Evolutionary conservation across 306 rosid genomes (phyloP).

Genomic region (Gastrolobium bilobum): DNA sequence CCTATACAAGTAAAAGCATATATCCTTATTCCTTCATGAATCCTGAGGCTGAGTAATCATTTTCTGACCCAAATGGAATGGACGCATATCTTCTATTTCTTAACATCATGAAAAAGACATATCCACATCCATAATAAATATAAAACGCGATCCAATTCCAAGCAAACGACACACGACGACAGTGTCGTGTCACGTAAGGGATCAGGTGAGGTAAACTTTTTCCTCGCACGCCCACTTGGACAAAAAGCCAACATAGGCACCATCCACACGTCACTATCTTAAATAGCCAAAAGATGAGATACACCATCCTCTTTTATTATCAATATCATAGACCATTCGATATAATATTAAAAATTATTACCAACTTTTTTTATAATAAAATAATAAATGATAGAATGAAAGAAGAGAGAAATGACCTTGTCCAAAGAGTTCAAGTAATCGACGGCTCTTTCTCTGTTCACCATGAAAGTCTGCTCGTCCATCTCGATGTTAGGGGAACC

Average conservation of each 20-base stretch:
- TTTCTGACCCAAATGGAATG: conserved; percentile 16
- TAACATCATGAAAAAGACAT: conserved; percentile 13
- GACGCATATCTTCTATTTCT: conserved; percentile 9
- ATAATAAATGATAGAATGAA: not conserved
- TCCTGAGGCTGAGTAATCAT: conserved; percentile 19
- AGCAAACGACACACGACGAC: not conserved
- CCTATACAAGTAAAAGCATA: conserved; percentile 46
- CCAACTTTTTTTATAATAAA: not conserved
- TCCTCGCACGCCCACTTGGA: conserved; percentile 41
- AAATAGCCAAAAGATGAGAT: conserved; percentile 33
- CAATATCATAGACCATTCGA: not conserved
- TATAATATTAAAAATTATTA: not conserved
- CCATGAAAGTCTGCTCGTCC: conserved; percentile 89
- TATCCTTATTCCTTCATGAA: conserved; percentile 40
- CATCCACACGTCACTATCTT: conserved; percentile 49
- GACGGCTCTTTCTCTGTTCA: conserved; percentile 92
- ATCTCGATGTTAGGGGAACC: conserved; percentile 97
- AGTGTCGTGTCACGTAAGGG: conserved; percentile 34
- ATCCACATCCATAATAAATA: conserved; percentile 18
- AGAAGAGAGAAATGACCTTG: conserved; percentile 60
- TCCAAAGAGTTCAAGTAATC: conserved; percentile 94
- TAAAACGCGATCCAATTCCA: conserved; percentile 16
- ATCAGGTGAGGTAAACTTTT: not conserved
- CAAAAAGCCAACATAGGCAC: conserved; percentile 35
- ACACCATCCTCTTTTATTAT: not conserved